Percentiles rank a stretch among this genome's conserved stretches.
phyloP scores from a whole-genome alignment of 1,284 basidiomycete species.

The Sphaerobolus stellatus region DNA sequence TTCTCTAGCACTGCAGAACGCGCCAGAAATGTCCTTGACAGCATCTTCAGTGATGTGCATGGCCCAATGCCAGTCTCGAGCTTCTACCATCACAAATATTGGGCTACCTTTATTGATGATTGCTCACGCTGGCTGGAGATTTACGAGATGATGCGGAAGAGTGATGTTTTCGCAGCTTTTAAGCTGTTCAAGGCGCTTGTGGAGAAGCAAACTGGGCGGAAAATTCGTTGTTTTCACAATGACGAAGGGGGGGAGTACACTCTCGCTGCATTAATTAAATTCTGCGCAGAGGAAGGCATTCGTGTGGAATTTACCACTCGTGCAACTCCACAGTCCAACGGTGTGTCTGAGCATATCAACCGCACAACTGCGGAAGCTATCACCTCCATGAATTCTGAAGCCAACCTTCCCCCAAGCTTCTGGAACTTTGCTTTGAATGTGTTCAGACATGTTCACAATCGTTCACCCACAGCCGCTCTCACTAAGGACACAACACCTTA shows the following conservation, averaged over 20 bases:
- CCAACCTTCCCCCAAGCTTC: conserved; percentile 15
- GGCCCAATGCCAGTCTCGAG: conserved; percentile 28
- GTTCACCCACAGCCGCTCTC: conserved; percentile 11
- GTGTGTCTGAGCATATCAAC: conserved; percentile 28
- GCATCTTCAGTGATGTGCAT: conserved; percentile 37
- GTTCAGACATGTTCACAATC: conserved; percentile 16
- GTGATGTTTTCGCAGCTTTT: conserved; percentile 20
- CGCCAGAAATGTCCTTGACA: conserved; percentile 23
- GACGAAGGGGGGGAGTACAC: conserved; percentile 30
- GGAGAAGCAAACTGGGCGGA: conserved; percentile 21
- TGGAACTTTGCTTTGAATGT: conserved; percentile 18
- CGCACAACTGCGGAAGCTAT: conserved; percentile 14
- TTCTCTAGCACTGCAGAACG: conserved; percentile 18
- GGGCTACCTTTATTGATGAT: conserved; percentile 38
- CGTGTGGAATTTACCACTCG: conserved; percentile 19
- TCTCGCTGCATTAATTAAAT: conserved; percentile 29
- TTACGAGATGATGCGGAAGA: conserved; percentile 21
- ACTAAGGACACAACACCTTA: conserved; percentile 3
- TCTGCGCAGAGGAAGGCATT: conserved; percentile 27
- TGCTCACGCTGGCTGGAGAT: conserved; percentile 16
- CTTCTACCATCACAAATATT: conserved; percentile 29
- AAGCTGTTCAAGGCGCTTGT: conserved; percentile 20
- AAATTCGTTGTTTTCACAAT: conserved; percentile 26
- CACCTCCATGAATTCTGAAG: conserved; percentile 10
- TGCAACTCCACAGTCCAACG: conserved; percentile 24